Conservation (phyloP, 306 rosid species). For the Canavalia gladiata region DNA sequence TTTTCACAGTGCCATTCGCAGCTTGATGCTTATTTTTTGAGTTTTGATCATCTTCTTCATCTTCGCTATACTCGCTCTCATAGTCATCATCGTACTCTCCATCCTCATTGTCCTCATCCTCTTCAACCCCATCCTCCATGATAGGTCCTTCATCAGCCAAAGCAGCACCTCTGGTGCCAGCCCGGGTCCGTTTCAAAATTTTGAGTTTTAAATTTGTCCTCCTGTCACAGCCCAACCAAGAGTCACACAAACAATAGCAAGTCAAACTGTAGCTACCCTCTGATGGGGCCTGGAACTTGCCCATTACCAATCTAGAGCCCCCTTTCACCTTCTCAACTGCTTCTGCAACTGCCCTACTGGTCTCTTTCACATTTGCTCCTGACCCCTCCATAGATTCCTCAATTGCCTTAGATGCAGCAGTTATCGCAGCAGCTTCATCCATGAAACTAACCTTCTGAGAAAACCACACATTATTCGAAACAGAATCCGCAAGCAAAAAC, state of each 20-base stretch:
- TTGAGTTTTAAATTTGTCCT: slow-evolving; percentile 76
- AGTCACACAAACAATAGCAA: slow-evolving; percentile 86
- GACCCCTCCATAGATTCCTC: slow-evolving; percentile 95
- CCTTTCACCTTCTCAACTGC: slow-evolving; percentile 88
- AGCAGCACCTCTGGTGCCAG: slow-evolving; percentile 76
- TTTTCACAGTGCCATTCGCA: slow-evolving; percentile 54
- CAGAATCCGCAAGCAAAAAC: slow-evolving; percentile 87
- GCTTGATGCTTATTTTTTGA: slow-evolving; percentile 56
- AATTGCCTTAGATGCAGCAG: slow-evolving; percentile 88
- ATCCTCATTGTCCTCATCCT: slow-evolving; percentile 62
- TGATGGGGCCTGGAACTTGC: slow-evolving; percentile 90
- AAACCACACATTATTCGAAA: slow-evolving; percentile 84
- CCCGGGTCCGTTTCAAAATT: slow-evolving; percentile 91
- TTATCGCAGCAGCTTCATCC: slow-evolving; percentile 89
- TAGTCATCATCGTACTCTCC: slow-evolving; percentile 64
- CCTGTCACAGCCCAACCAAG: slow-evolving; percentile 95
- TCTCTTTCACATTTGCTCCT: slow-evolving; percentile 82
- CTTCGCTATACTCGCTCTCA: slow-evolving; percentile 67
- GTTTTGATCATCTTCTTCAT: slow-evolving; percentile 62
- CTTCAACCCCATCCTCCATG: slow-evolving; percentile 66
- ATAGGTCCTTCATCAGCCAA: slow-evolving; percentile 68
- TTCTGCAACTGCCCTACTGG: slow-evolving; percentile 72
- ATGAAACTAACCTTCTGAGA: slow-evolving; percentile 94
- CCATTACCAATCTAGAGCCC: slow-evolving; percentile 82
- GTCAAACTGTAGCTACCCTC: slow-evolving; percentile 92